A percentile compares a stretch with the other conserved stretches of the same genome.
Evolutionary conservation across 305 asterid genomes (phyloP).

Genomic region (Galium porrigens): DNA sequence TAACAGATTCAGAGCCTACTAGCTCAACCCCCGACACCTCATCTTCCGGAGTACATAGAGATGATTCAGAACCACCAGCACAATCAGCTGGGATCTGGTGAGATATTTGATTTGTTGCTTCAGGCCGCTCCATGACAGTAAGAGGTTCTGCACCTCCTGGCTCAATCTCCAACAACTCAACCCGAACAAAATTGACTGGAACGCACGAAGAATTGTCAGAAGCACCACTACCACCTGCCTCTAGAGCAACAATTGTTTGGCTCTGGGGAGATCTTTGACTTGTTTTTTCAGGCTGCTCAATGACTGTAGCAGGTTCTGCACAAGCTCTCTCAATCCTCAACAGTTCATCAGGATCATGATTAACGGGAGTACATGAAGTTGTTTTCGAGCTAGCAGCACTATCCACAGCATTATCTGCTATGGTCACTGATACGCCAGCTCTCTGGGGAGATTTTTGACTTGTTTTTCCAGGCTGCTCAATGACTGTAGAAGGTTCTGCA

Average conservation of each 20-base stretch:
- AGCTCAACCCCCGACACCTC: conserved; percentile 14
- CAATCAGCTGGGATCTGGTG: not conserved
- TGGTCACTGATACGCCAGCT: no score
- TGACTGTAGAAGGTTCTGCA: conserved; percentile 10
- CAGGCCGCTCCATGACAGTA: conserved; percentile 12
- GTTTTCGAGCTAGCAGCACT: no score
- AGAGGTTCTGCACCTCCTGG: conserved; percentile 4
- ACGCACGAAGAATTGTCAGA: conserved; percentile 15
- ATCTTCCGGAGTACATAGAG: conserved; percentile 18
- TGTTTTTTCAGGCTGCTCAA: conserved; percentile 17
- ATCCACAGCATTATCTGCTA: no score
- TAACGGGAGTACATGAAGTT: no score
- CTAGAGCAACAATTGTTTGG: conserved; percentile 4
- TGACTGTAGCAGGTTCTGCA: conserved; percentile 10
- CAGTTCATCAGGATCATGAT: conserved; percentile 20
- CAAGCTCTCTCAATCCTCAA: conserved; percentile 7
- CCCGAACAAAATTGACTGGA: conserved; percentile 16
- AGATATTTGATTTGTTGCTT: conserved; percentile 13
- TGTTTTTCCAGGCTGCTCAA: conserved; percentile 17
- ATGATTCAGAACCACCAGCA: conserved; percentile 12
- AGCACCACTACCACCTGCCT: conserved; percentile 8
- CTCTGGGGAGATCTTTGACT: not conserved
- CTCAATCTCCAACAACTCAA: conserved; percentile 17
- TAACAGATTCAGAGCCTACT: conserved; percentile 5
- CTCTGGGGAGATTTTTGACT: not conserved